phyloP scores from a whole-genome alignment of 805 yeast species.

The Scheffersomyces lignosus region DNA sequence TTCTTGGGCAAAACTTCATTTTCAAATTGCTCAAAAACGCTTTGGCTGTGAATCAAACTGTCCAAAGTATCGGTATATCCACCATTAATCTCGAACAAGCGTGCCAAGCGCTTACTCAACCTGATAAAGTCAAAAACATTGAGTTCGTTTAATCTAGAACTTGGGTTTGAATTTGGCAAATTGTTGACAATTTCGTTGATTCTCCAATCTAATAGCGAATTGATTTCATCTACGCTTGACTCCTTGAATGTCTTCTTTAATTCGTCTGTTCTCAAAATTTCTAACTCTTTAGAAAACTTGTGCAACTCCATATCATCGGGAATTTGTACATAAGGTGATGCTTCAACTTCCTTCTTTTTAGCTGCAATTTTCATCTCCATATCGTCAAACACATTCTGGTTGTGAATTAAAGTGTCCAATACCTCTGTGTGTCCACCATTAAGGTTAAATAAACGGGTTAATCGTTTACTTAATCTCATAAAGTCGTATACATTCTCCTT shows the following conservation, averaged over 20 bases:
- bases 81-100: constrained; percentile 50
- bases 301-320: constrained; percentile 20
- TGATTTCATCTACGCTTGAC: constrained; percentile 11
- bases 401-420: constrained; percentile 5
- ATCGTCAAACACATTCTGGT: background rate
- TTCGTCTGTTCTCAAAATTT: constrained; percentile 16
- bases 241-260: constrained; percentile 9
- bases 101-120: constrained; percentile 14
- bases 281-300: constrained; percentile 16
- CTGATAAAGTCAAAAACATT: constrained; percentile 15
- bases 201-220: constrained; percentile 13
- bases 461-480: constrained; percentile 4
- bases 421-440: constrained; percentile 7
- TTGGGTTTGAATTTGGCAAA: constrained; percentile 10
- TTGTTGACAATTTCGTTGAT: constrained; percentile 15
- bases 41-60: constrained; percentile 50
- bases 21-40: constrained; percentile 18
- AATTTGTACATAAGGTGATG: constrained; percentile 10
- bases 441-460: constrained; percentile 4
- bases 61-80: constrained; percentile 62
- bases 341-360: background rate
- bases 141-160: constrained; percentile 10
- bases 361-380: background rate
- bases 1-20: constrained; percentile 5
- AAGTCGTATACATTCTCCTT: constrained; percentile 3